Base-by-base conservation (phyloP, 164 flowering plant genomes). In the Magnolia changhungtana region DNA sequence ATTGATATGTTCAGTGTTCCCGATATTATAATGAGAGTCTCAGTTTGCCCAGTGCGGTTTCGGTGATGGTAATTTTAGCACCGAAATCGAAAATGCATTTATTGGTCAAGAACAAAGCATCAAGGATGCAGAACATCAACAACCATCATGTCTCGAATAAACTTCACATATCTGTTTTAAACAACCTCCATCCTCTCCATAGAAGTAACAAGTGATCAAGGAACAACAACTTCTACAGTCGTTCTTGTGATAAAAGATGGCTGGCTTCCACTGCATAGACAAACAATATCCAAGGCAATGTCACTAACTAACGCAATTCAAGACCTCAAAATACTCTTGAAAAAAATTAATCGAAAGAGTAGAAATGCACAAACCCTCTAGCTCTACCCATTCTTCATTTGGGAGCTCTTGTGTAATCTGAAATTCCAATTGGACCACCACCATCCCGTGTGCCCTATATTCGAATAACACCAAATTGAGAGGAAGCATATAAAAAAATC, bases 1-100 rank as follows among this genome's bases (percentile, higher is more conserved):
- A 83, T 92, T 89, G 9, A 94, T 89, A 83, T 93, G 92, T 74
- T 95, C 99, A 55, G 99, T 6, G 96, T 90, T 59, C 99, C 99
- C 69, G 95, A 92, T 82, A 95, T 93, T 75, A 89, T 85, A 74
- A 93, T 89, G 70, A 77, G 78, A 67, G 98, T 91, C 82, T 95
- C 98, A 2, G 85, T 77, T 65, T 90, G 93, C 82, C 93, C 99
- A 63, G 92, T 82, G 87, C 87, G 2, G 98, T n/a, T 86, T 70
- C 95, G 24, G 84, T 87, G 31, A 95, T 91, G 52, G 86, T 87
- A 77, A 95, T 80, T 78, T 86, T 92, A 66, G 98, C 98, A 82
- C 93, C 99, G 98, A 95, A 78, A 95, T 87, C 99, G 89, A 49
- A 86, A 87, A 8, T 72, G 27, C 9, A 63, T 8, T 19, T 19